Conservation (phyloP, 441 rosid genomes). For the Adansonia gregorii region DNA sequence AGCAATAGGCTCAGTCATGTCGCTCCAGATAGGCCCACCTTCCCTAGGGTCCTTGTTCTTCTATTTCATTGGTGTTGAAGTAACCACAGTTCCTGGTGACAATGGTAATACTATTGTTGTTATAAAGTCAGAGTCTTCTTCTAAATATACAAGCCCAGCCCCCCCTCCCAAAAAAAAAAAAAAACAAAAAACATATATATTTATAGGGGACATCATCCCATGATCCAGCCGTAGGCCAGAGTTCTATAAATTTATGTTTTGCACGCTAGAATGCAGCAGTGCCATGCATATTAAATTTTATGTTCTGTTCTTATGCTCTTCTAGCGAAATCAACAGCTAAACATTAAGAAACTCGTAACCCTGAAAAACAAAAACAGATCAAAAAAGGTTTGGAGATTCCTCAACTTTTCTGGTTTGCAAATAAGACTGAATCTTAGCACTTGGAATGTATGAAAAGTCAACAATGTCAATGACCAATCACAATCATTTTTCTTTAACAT, state of each 20-base stretch:
- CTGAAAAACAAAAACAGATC: not conserved
- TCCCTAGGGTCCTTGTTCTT: conserved; percentile 26
- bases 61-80: conserved; percentile 42
- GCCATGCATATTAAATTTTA: conserved; percentile 26
- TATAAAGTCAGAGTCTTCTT: not conserved
- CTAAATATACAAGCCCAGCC: not conserved
- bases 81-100: conserved; percentile 42
- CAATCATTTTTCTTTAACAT: not conserved
- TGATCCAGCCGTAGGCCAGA: conserved; percentile 34
- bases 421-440: not conserved
- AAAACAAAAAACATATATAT: not conserved
- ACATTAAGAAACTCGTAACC: not conserved
- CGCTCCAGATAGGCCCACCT: conserved; percentile 30
- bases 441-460: no score
- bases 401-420: not conserved
- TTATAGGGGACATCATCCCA: conserved; percentile 34
- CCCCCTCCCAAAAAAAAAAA: conserved; percentile 3
- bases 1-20: conserved; percentile 47
- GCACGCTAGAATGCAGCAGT: conserved; percentile 28
- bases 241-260: conserved; percentile 38
- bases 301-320: not conserved
- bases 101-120: not conserved
- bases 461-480: not conserved
- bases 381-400: not conserved
- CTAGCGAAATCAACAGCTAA: not conserved